Conservation (phyloP, 2,329 filamentous ascomycete genomes). For the Diplodia sapinea region DNA sequence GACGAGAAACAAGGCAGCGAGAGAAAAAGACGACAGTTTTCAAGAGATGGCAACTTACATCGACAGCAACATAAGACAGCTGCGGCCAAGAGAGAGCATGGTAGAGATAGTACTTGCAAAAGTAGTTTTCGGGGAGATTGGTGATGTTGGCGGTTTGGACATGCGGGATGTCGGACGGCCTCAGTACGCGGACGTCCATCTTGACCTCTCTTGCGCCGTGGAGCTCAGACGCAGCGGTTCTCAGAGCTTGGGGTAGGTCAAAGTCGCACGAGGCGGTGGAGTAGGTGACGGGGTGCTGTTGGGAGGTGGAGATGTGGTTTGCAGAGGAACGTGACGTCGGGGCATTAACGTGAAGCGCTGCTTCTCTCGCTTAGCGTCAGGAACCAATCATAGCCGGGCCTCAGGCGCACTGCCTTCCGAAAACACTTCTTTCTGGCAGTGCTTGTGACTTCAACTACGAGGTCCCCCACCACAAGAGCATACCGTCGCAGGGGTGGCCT, state of each 20-base stretch:
- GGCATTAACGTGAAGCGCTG: slow-evolving; percentile 11
- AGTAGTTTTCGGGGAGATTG: slow-evolving; percentile 99
- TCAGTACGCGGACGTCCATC: slow-evolving; percentile 92
- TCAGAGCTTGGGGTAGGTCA: background rate
- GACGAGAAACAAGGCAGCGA: background rate
- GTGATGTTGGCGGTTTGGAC: slow-evolving; percentile 99
- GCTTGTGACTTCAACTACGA: background rate
- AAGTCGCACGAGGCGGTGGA: background rate
- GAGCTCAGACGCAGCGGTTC: background rate
- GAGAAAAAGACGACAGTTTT: background rate
- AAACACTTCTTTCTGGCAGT: background rate
- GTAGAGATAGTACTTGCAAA: slow-evolving; percentile 99
- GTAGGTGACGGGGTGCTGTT: slow-evolving; percentile 9
- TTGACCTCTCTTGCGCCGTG: slow-evolving; percentile 20
- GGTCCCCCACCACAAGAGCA: too few species aligned
- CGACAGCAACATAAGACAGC: slow-evolving; percentile 93
- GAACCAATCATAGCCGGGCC: slow-evolving; percentile 11
- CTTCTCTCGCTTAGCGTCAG: slow-evolving; percentile 16
- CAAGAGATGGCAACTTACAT: slow-evolving; percentile 54
- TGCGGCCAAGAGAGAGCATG: slow-evolving; percentile 98
- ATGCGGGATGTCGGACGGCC: slow-evolving; percentile 81
- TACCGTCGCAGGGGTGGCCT: too few species aligned
- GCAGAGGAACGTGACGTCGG: slow-evolving; percentile 6
- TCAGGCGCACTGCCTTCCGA: slow-evolving; percentile 1
- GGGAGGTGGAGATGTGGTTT: slow-evolving; percentile 6